Evolutionary conservation across 208 protist species (phyloP).

Genomic region (Jaenimonas drosophilae): DNA sequence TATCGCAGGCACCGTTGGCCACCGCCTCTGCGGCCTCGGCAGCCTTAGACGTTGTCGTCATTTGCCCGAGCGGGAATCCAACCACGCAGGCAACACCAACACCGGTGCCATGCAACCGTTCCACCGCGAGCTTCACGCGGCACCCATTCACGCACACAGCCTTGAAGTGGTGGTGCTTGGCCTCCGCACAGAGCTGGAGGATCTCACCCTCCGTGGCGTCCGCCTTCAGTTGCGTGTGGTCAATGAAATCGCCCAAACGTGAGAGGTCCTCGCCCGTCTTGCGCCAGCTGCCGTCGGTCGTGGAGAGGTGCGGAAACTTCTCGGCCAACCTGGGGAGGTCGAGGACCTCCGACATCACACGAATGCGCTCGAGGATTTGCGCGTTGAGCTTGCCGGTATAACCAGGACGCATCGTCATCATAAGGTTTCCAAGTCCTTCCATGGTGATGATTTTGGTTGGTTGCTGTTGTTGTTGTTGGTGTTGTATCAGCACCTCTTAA

Average conservation of each 20-base stretch:
- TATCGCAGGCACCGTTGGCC: constrained; percentile 74
- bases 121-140: constrained; percentile 35
- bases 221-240: constrained; percentile 91
- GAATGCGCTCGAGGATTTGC: constrained; percentile 43
- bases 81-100: constrained; percentile 65
- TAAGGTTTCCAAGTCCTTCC: constrained; percentile 9
- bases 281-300: constrained; percentile 44
- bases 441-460: neutral
- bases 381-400: constrained; percentile 52
- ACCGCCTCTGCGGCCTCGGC: constrained; percentile 67
- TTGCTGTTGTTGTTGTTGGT: neutral
- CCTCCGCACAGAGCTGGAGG: constrained; percentile 84
- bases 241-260: constrained; percentile 58
- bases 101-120: constrained; percentile 24
- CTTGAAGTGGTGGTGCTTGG: constrained; percentile 66
- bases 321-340: constrained; percentile 28
- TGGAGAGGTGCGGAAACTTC: constrained; percentile 51
- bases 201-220: constrained; percentile 47
- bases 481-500: neutral
- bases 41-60: constrained; percentile 67
- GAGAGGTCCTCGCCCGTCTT: neutral
- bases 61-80: constrained; percentile 92
- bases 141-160: constrained; percentile 91
- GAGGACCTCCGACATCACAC: constrained; percentile 23
- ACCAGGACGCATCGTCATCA: constrained; percentile 36